Evolutionary conservation across 1,139 yeast genomes (phyloP), one percentile per base, ranked within the genome.

Genomic region (Keqinozyma sinolaborantium): DNA sequence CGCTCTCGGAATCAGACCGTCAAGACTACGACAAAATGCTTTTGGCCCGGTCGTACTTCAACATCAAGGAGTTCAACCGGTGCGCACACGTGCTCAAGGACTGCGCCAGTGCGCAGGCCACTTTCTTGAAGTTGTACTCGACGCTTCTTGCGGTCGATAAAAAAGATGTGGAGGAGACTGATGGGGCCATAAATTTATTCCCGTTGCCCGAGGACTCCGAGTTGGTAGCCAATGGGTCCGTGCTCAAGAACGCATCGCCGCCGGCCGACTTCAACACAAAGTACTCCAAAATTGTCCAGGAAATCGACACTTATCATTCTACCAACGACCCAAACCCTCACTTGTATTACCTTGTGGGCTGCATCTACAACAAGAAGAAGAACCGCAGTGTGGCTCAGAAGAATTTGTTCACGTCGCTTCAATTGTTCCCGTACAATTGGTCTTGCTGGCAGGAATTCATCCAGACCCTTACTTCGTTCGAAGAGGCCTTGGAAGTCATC

Each of bases 361-460:
- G 84, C 4, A 66, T 84, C 2, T 70, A 80, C 38, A 65, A 77
- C 35, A 78, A 76, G 41, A 82, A 82, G 48, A 79, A 80, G 38
- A 78, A 83, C 41, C 61, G 60, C 16, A 47, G 62, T 3, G 58
- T 65, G 27, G 96, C 97, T 0, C 78, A 81, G 36, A 62, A 68
- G 16, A 63, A 65, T 30, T 67, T 88, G 26, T 62, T 78, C 28
- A 65, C 67, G 30, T 83, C 96, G 1, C 53, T 83, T 12, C 54
- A 64, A 13, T 30, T 71, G 16, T 87, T 82, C 45, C 95, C 97
- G 0, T 84, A 73, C 53, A 92, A 92, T 49, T 92, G 97, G 97
- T 77, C 92, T 33, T 85, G 95, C 37, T 94, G 97, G 97, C 73
- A 74, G 39, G 97, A 92, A 50, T 64, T 92, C 24, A 64, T 83